These are phyloP conservation scores for Apophysomyces elegans DNA, from an alignment of 371 early-diverging fungal genomes.

Conservation along the genomic window DNA sequence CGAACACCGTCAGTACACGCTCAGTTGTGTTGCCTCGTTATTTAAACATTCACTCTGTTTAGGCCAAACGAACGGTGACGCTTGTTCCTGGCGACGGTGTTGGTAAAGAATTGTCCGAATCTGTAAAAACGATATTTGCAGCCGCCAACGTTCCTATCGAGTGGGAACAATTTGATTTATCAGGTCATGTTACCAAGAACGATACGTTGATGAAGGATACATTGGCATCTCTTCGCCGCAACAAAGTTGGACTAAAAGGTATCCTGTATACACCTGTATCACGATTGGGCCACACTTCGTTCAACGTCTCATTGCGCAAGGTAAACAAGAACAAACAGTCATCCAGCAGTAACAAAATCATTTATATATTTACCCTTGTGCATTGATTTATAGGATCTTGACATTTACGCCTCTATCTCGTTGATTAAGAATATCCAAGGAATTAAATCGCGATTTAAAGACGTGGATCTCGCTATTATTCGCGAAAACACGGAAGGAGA, in stretches of 20 bases:
- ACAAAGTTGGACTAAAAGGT: slow-evolving; percentile 97
- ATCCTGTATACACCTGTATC: slow-evolving; percentile 92
- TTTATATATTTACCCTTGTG: neutral
- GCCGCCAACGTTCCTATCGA: slow-evolving; percentile 92
- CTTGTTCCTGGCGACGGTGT: slow-evolving; percentile 98
- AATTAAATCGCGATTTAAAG: slow-evolving; percentile 80
- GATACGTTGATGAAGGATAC: slow-evolving; percentile 83
- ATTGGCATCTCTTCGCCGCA: slow-evolving; percentile 87
- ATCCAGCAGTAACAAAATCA: neutral
- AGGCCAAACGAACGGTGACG: slow-evolving; percentile 82
- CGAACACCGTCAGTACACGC: slow-evolving; percentile 1
- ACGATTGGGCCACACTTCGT: slow-evolving; percentile 81
- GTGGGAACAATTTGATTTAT: slow-evolving; percentile 94
- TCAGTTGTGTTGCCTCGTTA: neutral
- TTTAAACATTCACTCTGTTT: neutral
- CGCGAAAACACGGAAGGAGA: slow-evolving; percentile 99
- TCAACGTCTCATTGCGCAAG: slow-evolving; percentile 95
- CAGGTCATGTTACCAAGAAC: slow-evolving; percentile 80
- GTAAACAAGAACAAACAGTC: neutral
- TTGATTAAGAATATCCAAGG: slow-evolving; percentile 86
- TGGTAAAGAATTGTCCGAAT: slow-evolving; percentile 87
- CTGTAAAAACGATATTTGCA: slow-evolving; percentile 93
- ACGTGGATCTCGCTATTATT: slow-evolving; percentile 95
- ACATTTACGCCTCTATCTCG: slow-evolving; percentile 93
- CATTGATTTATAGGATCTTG: slow-evolving; percentile 63